phyloP scores from a whole-genome alignment of 2,329 filamentous ascomycete species.

The Colletotrichum sp. region DNA sequence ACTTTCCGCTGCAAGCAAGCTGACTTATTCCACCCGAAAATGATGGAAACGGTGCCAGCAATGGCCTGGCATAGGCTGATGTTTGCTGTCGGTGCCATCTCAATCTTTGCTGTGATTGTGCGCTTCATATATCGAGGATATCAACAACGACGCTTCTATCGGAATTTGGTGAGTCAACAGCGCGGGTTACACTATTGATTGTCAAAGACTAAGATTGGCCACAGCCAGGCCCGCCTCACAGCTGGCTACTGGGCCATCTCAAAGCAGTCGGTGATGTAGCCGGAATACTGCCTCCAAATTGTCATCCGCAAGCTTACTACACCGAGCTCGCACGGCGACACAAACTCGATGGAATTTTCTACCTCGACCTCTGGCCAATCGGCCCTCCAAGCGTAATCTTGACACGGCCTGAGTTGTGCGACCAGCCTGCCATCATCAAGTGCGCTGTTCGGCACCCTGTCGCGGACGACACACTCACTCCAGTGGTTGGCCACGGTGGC shows the following conservation, averaged over 20 bases:
- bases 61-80: background rate
- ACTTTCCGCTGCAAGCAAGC: background rate
- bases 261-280: background rate
- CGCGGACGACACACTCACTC: background rate
- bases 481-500: background rate
- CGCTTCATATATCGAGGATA: background rate
- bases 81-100: background rate
- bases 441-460: background rate
- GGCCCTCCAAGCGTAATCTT: background rate
- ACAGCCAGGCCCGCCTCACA: background rate
- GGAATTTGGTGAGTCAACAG: background rate
- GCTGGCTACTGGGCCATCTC: background rate
- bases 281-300: background rate
- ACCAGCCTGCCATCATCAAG: background rate
- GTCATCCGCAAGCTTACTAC: background rate
- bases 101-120: background rate
- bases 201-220: background rate
- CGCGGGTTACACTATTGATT: rapidly evolving
- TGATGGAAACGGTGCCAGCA: background rate
- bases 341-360: background rate
- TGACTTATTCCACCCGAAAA: background rate
- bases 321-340: background rate
- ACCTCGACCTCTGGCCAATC: background rate
- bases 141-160: background rate
- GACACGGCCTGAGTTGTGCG: background rate